A percentile compares a stretch with the other conserved stretches of the same genome.
Conservation (phyloP, 306 rosid genomes). For the Begonia peltatifolia region DNA sequence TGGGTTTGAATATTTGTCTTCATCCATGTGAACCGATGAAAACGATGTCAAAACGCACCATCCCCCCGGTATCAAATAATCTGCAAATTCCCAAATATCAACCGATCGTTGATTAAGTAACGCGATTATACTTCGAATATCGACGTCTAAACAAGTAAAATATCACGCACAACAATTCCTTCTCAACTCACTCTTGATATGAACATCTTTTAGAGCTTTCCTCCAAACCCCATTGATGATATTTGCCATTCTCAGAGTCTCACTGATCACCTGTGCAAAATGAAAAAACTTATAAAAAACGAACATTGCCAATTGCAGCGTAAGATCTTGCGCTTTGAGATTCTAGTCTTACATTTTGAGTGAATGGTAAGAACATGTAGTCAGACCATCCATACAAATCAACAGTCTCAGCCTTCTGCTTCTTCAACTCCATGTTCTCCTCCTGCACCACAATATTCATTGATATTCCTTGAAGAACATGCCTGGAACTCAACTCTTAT, state of each 20-base stretch:
- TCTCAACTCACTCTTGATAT: slow-evolving; percentile 42
- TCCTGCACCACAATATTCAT: slow-evolving; percentile 24
- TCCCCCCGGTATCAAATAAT: slow-evolving; percentile 51
- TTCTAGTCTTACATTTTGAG: slow-evolving; percentile 60
- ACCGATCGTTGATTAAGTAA: too few relatives aligned
- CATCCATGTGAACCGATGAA: slow-evolving; percentile 66
- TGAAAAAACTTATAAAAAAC: background rate
- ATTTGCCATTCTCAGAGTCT: slow-evolving; percentile 87
- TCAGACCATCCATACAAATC: slow-evolving; percentile 56
- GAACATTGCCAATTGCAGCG: background rate
- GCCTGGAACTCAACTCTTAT: too few relatives aligned
- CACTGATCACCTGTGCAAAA: slow-evolving; percentile 57
- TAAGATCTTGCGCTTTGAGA: background rate
- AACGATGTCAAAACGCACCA: slow-evolving; percentile 79
- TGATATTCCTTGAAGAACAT: too few relatives aligned
- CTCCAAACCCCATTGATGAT: slow-evolving; percentile 93
- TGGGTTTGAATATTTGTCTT: slow-evolving; percentile 47
- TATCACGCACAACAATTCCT: background rate
- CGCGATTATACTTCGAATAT: too few relatives aligned
- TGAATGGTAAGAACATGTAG: slow-evolving; percentile 70
- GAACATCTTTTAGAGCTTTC: slow-evolving; percentile 58
- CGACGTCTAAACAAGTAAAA: too few relatives aligned
- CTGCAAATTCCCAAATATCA: slow-evolving; percentile 17
- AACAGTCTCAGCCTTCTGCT: slow-evolving; percentile 22
- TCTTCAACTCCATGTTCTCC: slow-evolving; percentile 83